Conservation (phyloP, 768 basidiomycete genomes). For the Trametes coccinea region DNA sequence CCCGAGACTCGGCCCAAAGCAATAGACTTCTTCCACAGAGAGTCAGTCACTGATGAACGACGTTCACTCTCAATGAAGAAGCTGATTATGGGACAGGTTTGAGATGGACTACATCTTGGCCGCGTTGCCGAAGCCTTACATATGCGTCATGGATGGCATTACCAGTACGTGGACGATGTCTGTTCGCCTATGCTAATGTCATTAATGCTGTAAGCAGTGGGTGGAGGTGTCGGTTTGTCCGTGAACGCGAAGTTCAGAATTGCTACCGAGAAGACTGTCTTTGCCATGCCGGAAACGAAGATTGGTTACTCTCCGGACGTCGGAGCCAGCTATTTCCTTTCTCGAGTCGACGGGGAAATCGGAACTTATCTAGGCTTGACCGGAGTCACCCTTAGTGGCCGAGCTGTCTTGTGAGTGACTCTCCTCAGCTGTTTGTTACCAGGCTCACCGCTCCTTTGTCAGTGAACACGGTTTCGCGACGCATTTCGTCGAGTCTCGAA, state of each 20-base stretch:
- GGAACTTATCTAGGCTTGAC: slow-evolving; percentile 96
- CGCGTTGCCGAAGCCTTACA: slow-evolving; percentile 80
- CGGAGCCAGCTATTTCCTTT: slow-evolving; percentile 86
- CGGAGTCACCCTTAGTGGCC: slow-evolving; percentile 66
- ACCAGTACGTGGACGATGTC: slow-evolving; percentile 63
- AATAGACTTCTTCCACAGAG: slow-evolving; percentile 87
- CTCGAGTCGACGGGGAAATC: slow-evolving; percentile 85
- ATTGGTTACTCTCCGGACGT: slow-evolving; percentile 93
- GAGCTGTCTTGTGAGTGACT: slow-evolving; percentile 78
- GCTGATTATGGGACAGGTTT: slow-evolving; percentile 50
- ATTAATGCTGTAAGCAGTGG: slow-evolving; percentile 56
- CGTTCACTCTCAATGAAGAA: not conserved
- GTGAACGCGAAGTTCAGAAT: slow-evolving; percentile 86
- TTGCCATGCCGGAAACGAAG: slow-evolving; percentile 97
- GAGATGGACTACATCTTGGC: slow-evolving; percentile 77
- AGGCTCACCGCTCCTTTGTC: not conserved
- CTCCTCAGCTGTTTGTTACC: not conserved
- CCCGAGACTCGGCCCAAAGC: slow-evolving; percentile 58
- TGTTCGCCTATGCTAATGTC: not conserved
- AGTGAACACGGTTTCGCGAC: slow-evolving; percentile 94
- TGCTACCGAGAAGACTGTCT: slow-evolving; percentile 87
- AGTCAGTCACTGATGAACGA: slow-evolving; percentile 50
- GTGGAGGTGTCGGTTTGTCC: slow-evolving; percentile 90
- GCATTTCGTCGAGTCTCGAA: slow-evolving; percentile 81
- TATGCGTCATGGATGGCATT: slow-evolving; percentile 86